phyloP scores from a whole-genome alignment of 805 yeast genomes.

The Starmerella bombicola region DNA sequence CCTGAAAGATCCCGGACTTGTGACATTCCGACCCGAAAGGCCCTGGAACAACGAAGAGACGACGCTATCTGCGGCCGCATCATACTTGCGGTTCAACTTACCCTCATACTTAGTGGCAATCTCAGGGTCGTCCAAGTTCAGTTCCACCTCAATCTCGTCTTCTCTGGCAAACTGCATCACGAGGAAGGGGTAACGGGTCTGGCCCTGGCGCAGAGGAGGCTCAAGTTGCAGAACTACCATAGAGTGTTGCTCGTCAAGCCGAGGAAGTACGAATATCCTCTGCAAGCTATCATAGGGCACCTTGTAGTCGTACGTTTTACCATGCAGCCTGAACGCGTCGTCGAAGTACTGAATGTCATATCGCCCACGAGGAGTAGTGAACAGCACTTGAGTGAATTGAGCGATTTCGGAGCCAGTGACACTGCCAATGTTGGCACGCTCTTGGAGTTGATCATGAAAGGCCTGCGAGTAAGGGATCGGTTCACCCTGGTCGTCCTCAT shows the following conservation, averaged over 20 bases:
- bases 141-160: slow-evolving; percentile 81
- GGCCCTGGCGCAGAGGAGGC: slow-evolving; percentile 97
- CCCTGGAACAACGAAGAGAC: slow-evolving; percentile 83
- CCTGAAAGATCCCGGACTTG: slow-evolving; percentile 70
- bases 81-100: slow-evolving; percentile 52
- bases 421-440: slow-evolving; percentile 87
- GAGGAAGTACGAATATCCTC: slow-evolving; percentile 82
- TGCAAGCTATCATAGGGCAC: slow-evolving; percentile 82
- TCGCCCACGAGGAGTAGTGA: slow-evolving; percentile 97
- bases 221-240: slow-evolving; percentile 80
- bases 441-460: slow-evolving; percentile 83
- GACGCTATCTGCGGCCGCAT: slow-evolving; percentile 74
- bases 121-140: slow-evolving; percentile 74
- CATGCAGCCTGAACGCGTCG: slow-evolving; percentile 76
- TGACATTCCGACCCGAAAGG: slow-evolving; percentile 71
- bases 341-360: slow-evolving; percentile 92
- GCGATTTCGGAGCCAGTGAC: slow-evolving; percentile 91
- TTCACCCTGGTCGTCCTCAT: slow-evolving; percentile 34
- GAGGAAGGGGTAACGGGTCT: slow-evolving; percentile 86
- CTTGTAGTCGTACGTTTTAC: slow-evolving; percentile 95
- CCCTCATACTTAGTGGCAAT: slow-evolving; percentile 63
- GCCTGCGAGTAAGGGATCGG: slow-evolving; percentile 65
- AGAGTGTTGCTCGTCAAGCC: slow-evolving; percentile 87
- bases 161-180: slow-evolving; percentile 81
- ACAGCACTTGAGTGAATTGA: slow-evolving; percentile 77